Evolutionary conservation across 352 stramenopile genomes (phyloP), one percentile per base, ranked within the genome.

Genomic region (Phytophthora crassamura): DNA sequence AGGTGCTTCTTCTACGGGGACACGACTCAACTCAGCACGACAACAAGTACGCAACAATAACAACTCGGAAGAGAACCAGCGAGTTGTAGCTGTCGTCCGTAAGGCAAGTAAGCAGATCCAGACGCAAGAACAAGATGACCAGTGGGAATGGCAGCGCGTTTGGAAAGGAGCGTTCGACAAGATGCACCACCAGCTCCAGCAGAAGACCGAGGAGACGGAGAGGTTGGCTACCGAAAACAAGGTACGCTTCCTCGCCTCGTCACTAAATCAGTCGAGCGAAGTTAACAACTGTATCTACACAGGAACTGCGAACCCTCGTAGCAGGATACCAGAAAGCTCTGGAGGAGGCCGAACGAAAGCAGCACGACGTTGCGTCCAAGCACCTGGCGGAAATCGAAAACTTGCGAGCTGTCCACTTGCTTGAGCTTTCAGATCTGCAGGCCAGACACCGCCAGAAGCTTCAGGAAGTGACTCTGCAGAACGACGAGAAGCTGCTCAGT

Each of bases 111-210:
- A 85, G 45, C 75, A 85, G 62, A 72, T 79, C 34, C 81, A 92
- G 50, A 92, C 79, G 2, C 71, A 73, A 39, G 75, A 90, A 10
- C 62, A 81, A 52, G 75, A 90, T 25, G 79, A 89, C 22, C 81
- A 90, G 45, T 90, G 76, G 70, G 80, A 90, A 53, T 89, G 80
- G 83, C 73, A 89, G 57, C 77, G 69, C 22, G 73, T 90, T 28
- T 91, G 83, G 80, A 88, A 89, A 78, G 79, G 77, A 35, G 79
- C 80, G 9, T 91, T 91, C 50, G 77, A 89, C 56, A 79, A 79
- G 41, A 82, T 90, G 65, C 80, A 58, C 0, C 62, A 57, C 3
- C 67, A 89, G 34, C 47, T 88, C 15, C 54, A 78, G 25, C 49
- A 61, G 1, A 74, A 72, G 16, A 69, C 64, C 1, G 41, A 72